phyloP scores from a whole-genome alignment of 2,329 filamentous ascomycete genomes.

The Botryosphaeria dothidea region DNA sequence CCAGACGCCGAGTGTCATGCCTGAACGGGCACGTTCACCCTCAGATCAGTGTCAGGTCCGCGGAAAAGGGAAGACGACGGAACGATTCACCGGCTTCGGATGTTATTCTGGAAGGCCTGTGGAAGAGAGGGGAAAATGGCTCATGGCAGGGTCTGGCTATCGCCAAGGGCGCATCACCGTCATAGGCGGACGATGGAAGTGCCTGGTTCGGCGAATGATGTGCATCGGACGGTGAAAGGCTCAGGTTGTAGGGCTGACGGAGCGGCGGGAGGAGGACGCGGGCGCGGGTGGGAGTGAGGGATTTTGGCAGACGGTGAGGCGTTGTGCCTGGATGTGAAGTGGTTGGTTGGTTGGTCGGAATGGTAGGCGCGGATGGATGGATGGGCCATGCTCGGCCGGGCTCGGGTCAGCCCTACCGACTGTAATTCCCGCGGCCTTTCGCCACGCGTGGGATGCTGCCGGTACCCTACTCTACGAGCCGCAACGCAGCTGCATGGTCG shows the following conservation, averaged over 20 bases:
- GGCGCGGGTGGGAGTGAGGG: not conserved
- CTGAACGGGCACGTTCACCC: not conserved
- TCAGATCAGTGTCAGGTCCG: not conserved
- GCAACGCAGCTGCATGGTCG: not conserved
- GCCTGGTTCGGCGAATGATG: not conserved
- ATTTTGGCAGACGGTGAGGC: not conserved
- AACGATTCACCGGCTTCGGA: not conserved
- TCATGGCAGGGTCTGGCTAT: not conserved
- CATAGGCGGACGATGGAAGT: not conserved
- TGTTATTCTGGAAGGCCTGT: not conserved
- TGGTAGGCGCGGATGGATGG: not conserved
- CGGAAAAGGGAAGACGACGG: not conserved
- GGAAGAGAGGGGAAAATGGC: slow-evolving; percentile 4
- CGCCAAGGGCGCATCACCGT: not conserved
- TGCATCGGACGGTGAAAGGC: not conserved
- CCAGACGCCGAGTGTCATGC: not conserved
- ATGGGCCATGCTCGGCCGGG: not conserved
- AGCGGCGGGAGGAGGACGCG: slow-evolving; percentile 7
- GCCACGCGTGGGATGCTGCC: slow-evolving; percentile 13
- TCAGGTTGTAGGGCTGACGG: slow-evolving; percentile 7
- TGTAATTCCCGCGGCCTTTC: not conserved
- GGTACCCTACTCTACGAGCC: no score
- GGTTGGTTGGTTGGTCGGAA: not conserved
- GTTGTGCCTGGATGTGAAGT: not conserved
- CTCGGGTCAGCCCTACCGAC: slow-evolving; percentile 12